Evolutionary conservation across 805 yeast species (phyloP), one percentile per base, ranked within the genome.

Genomic region (Candida loeiensis): DNA sequence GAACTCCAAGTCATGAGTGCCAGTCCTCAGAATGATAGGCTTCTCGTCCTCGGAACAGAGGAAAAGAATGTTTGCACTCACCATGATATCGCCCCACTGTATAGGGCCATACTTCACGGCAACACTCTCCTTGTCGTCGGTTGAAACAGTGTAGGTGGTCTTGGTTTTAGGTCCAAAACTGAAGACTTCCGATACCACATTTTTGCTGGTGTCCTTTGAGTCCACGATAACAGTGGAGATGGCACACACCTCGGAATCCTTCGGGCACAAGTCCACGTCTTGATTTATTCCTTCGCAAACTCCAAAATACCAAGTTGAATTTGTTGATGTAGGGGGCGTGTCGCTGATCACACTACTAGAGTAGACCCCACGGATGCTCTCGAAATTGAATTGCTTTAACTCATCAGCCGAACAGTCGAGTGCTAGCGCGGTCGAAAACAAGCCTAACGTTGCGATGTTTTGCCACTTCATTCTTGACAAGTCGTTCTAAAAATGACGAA

Each of bases 281-380:
- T 27, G 31, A 22, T 61, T 56, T n/a, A 72, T 57, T 0, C 75
- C 64, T 34, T 77, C 79, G 63, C 95, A 87, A 6, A 88, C 67
- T 37, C 87, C 83, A 26, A 90, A 47, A 52, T 72, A 78, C 90
- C 96, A 86, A 2, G 76, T 70, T 24, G 71, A 60, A 36, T 66
- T 72, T 1, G 85, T 77, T 22, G 59, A 63, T 9, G 91, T 76
- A 1, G 99, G 98, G 13, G 98, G 98, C 8, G 96, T 86, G 32
- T 72, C 74, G 22, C 59, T 63, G 13, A 67, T 49, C 4, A 51
- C 27, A 4, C 69, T 53, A 15, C 37, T 22, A n/a, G 61, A 39
- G 48, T 77, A 76, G 4, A 75, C 55, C 3, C 83, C 84, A 36
- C 70, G 69, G 36, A 82, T 63, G 13, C 63, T 45, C 14, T 64